Percentiles rank a stretch among this genome's conserved stretches.
phyloP scores from a whole-genome alignment of 2,329 filamentous ascomycete genomes.

The Ascochyta koolunga region DNA sequence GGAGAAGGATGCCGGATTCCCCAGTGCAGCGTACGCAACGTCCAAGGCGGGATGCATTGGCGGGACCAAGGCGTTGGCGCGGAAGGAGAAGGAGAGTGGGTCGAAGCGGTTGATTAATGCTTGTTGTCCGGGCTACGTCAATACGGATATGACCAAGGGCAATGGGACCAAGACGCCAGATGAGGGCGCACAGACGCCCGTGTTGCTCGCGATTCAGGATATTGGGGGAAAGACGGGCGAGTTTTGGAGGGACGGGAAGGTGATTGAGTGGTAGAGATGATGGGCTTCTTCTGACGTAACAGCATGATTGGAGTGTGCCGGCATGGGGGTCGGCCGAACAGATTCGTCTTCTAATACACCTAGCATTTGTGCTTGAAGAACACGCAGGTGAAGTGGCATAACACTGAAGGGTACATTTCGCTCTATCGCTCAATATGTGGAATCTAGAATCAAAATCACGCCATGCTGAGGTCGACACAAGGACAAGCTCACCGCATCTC shows the following conservation, averaged over 20 bases:
- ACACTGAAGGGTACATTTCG: neutral
- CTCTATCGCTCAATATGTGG: conserved; percentile 5
- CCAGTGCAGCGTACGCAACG: conserved; percentile 57
- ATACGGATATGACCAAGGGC: conserved; percentile 56
- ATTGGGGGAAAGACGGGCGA: conserved; percentile 43
- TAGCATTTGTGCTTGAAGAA: too few relatives aligned
- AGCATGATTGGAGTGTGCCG: too few relatives aligned
- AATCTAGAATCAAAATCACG: neutral
- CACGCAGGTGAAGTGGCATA: neutral
- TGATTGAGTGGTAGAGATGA: conserved; percentile 42
- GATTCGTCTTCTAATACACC: too few relatives aligned
- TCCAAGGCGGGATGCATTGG: conserved; percentile 55
- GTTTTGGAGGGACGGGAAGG: conserved; percentile 51
- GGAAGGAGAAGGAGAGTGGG: conserved; percentile 38
- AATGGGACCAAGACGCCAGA: conserved; percentile 49
- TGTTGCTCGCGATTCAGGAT: conserved; percentile 51
- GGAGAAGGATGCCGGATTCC: conserved; percentile 57
- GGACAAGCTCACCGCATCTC: conserved; percentile 34
- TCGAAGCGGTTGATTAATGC: conserved; percentile 44
- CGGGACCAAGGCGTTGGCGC: conserved; percentile 49
- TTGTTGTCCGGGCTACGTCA: conserved; percentile 54
- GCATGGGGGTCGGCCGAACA: too few relatives aligned
- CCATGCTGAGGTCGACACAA: neutral
- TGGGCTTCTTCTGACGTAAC: too few relatives aligned
- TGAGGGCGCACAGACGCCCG: conserved; percentile 54